Evolutionary conservation across 1,139 yeast species (phyloP).

Genomic region (Meyerozyma elateridarum): DNA sequence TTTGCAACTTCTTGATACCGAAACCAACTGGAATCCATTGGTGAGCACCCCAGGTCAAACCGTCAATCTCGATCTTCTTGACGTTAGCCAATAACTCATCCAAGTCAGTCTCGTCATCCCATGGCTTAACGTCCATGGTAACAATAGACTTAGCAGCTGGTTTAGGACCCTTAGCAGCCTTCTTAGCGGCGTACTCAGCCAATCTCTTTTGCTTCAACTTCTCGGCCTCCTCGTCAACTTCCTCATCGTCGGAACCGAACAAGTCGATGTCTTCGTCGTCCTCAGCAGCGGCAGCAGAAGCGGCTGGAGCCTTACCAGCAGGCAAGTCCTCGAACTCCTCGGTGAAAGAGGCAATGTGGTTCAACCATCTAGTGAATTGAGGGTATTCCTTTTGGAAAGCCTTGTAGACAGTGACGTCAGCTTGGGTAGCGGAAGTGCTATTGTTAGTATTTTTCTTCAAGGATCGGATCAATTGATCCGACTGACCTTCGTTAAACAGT

Average conservation of each 20-base stretch:
- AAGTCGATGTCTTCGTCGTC: conserved; percentile 91
- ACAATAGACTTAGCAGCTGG: conserved; percentile 98
- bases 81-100: conserved; percentile 84
- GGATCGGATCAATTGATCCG: background rate
- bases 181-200: conserved; percentile 96
- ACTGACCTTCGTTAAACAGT: background rate
- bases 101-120: conserved; percentile 99
- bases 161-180: conserved; percentile 95
- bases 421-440: conserved; percentile 86
- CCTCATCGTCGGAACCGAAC: conserved; percentile 92
- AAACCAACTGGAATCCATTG: conserved; percentile 96
- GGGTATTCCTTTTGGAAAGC: conserved; percentile 94
- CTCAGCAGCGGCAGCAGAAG: conserved; percentile 65
- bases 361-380: conserved; percentile 95
- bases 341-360: conserved; percentile 91
- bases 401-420: conserved; percentile 91
- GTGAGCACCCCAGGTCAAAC: conserved; percentile 98
- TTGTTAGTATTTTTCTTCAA: conserved; percentile 22
- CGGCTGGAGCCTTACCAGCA: conserved; percentile 61
- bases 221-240: conserved; percentile 95
- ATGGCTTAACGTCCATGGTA: conserved; percentile 96
- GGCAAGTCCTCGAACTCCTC: conserved; percentile 81
- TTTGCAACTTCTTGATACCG: conserved; percentile 99
- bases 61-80: conserved; percentile 79
- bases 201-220: conserved; percentile 94